phyloP scores from a whole-genome alignment of 495 filamentous ascomycete species.

The Thozetella sp. region DNA sequence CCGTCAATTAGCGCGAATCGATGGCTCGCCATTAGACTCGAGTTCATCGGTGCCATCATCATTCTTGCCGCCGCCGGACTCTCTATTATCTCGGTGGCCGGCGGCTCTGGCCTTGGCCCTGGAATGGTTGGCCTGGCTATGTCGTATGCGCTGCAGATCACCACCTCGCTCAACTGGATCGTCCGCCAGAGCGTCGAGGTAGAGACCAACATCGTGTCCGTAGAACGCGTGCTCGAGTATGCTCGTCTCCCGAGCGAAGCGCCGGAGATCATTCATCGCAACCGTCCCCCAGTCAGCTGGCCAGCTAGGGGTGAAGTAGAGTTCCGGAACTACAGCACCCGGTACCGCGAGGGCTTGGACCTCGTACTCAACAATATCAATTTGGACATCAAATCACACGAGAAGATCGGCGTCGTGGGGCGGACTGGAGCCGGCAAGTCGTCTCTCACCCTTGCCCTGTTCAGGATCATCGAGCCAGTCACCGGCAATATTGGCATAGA shows the following conservation, averaged over 20 bases:
- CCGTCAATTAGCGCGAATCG: constrained; percentile 94
- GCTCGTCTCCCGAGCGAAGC: constrained; percentile 92
- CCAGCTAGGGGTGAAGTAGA: constrained; percentile 87
- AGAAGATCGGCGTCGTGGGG: constrained; percentile 98
- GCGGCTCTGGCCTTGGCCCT: constrained; percentile 64
- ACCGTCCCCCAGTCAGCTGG: constrained; percentile 88
- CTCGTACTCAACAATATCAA: constrained; percentile 91
- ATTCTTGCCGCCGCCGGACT: constrained; percentile 87
- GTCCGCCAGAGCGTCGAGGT: constrained; percentile 99
- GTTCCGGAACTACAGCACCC: constrained; percentile 91
- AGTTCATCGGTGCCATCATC: constrained; percentile 95
- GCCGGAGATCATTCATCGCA: constrained; percentile 87
- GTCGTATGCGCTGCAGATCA: constrained; percentile 97
- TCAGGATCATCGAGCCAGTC: constrained; percentile 90
- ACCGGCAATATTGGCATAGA: constrained; percentile 88
- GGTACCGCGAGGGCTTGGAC: constrained; percentile 87
- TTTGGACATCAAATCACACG: constrained; percentile 88
- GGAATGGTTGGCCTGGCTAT: constrained; percentile 92
- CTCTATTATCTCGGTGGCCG: constrained; percentile 78
- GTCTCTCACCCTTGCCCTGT: constrained; percentile 89
- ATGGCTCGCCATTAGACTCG: constrained; percentile 94
- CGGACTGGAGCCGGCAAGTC: constrained; percentile 97
- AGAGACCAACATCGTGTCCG: constrained; percentile 98
- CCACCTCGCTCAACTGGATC: constrained; percentile 98
- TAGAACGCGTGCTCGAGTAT: constrained; percentile 97